These are phyloP conservation scores for Globisporangium splendens DNA, from an alignment of 352 stramenopile genomes.

Conservation along the genomic window DNA sequence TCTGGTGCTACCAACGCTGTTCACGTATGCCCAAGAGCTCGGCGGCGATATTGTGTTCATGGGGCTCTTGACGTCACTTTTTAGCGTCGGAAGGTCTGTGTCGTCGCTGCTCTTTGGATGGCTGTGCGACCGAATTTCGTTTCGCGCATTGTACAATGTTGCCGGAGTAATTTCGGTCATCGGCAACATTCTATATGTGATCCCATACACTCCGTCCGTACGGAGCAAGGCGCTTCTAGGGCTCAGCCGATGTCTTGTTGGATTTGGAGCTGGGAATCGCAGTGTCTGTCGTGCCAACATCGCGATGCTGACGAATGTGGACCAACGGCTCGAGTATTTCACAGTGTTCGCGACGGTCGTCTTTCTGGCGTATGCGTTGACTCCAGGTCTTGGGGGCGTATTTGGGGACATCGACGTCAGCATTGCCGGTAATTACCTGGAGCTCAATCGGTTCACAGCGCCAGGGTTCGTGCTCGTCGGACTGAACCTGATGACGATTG, in stretches of 20 bases:
- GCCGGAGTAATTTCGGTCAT: conserved; percentile 33
- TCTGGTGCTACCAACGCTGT: conserved; percentile 64
- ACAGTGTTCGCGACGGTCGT: conserved; percentile 67
- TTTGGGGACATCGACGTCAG: conserved; percentile 38
- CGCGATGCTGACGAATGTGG: conserved; percentile 49
- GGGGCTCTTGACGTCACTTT: conserved; percentile 58
- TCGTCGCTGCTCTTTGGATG: conserved; percentile 63
- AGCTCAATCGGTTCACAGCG: conserved; percentile 57
- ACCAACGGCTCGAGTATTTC: conserved; percentile 60
- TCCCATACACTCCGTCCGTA: conserved; percentile 37
- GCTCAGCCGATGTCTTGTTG: conserved; percentile 59
- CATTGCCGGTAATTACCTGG: conserved; percentile 30
- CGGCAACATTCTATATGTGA: conserved; percentile 58
- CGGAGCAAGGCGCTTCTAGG: conserved; percentile 37
- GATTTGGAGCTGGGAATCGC: conserved; percentile 67
- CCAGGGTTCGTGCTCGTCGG: conserved; percentile 49
- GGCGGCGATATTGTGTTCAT: conserved; percentile 53
- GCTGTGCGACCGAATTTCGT: conserved; percentile 58
- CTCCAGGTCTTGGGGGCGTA: conserved; percentile 50
- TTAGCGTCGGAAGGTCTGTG: conserved; percentile 53
- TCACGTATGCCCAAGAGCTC: conserved; percentile 56
- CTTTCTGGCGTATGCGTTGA: conserved; percentile 71
- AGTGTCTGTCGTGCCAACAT: conserved; percentile 73
- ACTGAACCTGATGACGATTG: conserved; percentile 46
- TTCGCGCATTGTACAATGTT: conserved; percentile 52